phyloP scores from a whole-genome alignment of 768 basidiomycete genomes.

The Mycena indigotica region DNA sequence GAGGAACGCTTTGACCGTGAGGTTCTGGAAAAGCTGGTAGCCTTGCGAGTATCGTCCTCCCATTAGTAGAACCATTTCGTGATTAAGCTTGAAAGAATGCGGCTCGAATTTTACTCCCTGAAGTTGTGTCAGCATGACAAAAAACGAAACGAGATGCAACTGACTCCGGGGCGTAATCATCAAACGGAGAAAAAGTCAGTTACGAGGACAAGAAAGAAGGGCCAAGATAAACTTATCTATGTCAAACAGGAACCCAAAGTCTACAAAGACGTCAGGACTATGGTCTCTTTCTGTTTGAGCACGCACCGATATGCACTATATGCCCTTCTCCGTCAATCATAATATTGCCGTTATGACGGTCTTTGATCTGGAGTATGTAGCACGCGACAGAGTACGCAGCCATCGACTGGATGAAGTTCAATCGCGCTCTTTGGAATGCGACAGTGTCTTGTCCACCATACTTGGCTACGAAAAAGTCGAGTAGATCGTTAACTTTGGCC shows the following conservation, averaged over 20 bases:
- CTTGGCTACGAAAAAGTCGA: constrained; percentile 90
- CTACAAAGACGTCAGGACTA: constrained; percentile 40
- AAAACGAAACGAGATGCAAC: constrained; percentile 21
- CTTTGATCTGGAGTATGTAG: constrained; percentile 98
- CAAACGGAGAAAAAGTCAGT: constrained; percentile 29
- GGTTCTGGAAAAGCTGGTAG: constrained; percentile 89
- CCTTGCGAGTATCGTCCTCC: constrained; percentile 94
- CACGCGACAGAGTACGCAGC: constrained; percentile 98
- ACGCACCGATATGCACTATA: constrained; percentile 90
- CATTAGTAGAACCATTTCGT: constrained; percentile 98
- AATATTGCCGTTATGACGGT: constrained; percentile 98
- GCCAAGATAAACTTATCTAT: constrained; percentile 77
- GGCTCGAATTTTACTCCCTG: constrained; percentile 99
- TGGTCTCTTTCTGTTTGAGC: too few species aligned
- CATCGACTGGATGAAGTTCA: constrained; percentile 99
- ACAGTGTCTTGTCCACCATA: constrained; percentile 90
- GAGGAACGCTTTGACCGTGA: constrained; percentile 95
- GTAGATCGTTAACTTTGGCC: constrained; percentile 94
- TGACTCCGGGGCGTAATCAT: constrained; percentile 69
- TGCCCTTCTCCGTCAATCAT: constrained; percentile 99
- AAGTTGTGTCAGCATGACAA: constrained; percentile 6
- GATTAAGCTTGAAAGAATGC: constrained; percentile 95
- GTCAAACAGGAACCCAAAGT: constrained; percentile 96
- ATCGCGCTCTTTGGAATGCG: constrained; percentile 87
- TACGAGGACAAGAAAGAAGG: constrained; percentile 17